Conservation (phyloP, 495 filamentous ascomycete species). For the Hapsidospora chrysogenum region DNA sequence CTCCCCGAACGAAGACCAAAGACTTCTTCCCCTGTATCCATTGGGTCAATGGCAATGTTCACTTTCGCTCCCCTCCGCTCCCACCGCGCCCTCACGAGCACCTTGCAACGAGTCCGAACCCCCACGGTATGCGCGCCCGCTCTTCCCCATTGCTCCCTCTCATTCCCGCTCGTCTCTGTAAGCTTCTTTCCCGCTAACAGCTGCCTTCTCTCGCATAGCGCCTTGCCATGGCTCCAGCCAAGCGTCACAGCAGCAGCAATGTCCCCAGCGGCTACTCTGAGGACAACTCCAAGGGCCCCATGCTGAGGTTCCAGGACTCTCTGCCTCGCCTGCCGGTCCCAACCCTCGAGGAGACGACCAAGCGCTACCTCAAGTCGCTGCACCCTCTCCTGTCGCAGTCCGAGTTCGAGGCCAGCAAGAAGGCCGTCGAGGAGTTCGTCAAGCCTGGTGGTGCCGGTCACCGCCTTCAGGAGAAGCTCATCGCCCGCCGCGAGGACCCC, state of each 20-base stretch:
- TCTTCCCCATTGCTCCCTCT: neutral
- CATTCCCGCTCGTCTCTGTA: neutral
- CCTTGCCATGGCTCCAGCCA: constrained; percentile 34
- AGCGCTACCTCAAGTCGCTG: constrained; percentile 84
- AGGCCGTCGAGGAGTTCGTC: constrained; percentile 70
- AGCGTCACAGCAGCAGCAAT: constrained; percentile 42
- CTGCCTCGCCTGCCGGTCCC: constrained; percentile 84
- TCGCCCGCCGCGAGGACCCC: constrained; percentile 68
- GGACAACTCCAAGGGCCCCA: constrained; percentile 76
- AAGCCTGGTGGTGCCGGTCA: constrained; percentile 67
- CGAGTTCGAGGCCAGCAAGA: constrained; percentile 63
- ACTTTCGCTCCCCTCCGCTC: neutral
- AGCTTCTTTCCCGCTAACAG: neutral
- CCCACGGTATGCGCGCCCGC: neutral
- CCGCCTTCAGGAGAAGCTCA: constrained; percentile 72
- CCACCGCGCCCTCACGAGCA: neutral
- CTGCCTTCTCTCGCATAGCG: constrained; percentile 10
- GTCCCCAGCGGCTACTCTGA: constrained; percentile 73
- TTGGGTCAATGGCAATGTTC: neutral
- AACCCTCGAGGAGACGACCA: constrained; percentile 79
- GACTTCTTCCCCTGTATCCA: neutral
- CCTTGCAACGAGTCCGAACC: constrained; percentile 1
- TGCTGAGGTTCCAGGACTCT: constrained; percentile 94
- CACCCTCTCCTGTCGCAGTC: constrained; percentile 57
- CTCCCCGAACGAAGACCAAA: too few species aligned